Base-by-base conservation (phyloP, 2,329 filamentous ascomycete genomes). In the Pseudocercospora fuligena region DNA sequence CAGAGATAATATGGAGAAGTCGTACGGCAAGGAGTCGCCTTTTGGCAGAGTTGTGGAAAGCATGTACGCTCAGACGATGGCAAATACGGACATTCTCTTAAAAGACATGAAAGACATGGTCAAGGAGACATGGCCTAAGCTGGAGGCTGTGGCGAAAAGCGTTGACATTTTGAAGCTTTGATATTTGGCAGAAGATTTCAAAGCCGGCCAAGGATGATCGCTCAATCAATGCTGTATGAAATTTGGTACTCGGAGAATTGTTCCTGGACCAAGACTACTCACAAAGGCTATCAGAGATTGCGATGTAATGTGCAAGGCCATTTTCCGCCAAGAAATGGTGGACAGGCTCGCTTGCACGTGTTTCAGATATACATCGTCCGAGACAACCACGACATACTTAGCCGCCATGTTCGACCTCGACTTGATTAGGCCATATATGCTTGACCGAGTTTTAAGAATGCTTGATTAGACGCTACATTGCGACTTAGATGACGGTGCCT, bases 101-200 rank as follows among this genome's bases (percentile, higher is more conserved):
- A 68, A 69, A 23, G 68, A 69, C 6, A 58, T 67, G 9, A 67
- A 62, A 46, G 66, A 69, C 33, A 70, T 67, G 66, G 64, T 73
- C 27, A 69, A 69, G 23, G 87, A 90, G 78, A 85, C 86, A 69
- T 81, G 88, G 71, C 90, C 89, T 11, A 73, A 73, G 66, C 61
- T 74, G 47, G 72, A 74, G 56, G 72, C 71, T 25, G 71, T 73
- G 47, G 72, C 72, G 8, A 70, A 67, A 21, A 73, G 67, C 49
- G 71, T 73, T 1, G 72, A 73, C 83, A 84, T 73, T 74, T 78
- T 29, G 76, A 74, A 69, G 60, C 56, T 72, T 53, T 69, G 61
- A 69, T 23, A 14, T 4, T 31, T 4, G 25, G 14, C 5, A 16
- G 33, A 6, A 2, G 4, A 21, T 12, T 51, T 14, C 47, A 4